Evolutionary conservation across 768 basidiomycete species (phyloP), one percentile per base, ranked within the genome.

Genomic region (Calocera viscosa): DNA sequence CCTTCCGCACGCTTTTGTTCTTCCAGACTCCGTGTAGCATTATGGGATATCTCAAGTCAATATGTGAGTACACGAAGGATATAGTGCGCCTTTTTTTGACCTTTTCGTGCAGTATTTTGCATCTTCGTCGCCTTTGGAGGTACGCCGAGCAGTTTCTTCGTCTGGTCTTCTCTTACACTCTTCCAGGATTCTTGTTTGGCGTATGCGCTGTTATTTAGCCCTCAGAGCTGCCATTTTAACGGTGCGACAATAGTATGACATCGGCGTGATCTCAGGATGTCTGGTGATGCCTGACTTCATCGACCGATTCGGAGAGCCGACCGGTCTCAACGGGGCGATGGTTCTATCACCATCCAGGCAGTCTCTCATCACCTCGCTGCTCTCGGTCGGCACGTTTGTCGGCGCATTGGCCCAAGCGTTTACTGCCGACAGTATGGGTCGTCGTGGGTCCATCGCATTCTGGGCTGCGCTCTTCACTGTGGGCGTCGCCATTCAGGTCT

Each of bases 211-310:
- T 38, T 19, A 47, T 47, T 3, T 47, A 47, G 19, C 43, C 19
- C 5, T 47, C 19, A 19, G 16, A 3, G 7, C 43, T 19, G 16
- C 5, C 16, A 47, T 47, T 3, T 47, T 19, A 10, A 10, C 11
- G 19, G 19, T 40, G 3, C 19, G 43, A 8, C 35, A 8, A 19
- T 24, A 47, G 43, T 89, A 88, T 74, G 87, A 89, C 69, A 87
- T 89, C 73, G 86, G 88, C 74, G 85, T 89, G 66, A 88, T 88
- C 68, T 88, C 87, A 66, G 89, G 88, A 80, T 89, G 87, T 71
- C 75, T 90, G 34, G 89, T 90, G 67, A 89, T 89, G 86, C 83
- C 83, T 8, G 88, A 90, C 73, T 90, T 90, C 74, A 80, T 88
- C 70, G 70, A 77, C 65, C 83, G 87, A 14, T 90, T 90, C 72